Evolutionary conservation across 306 rosid genomes (phyloP).

Genomic region (Inga leiocalycina): DNA sequence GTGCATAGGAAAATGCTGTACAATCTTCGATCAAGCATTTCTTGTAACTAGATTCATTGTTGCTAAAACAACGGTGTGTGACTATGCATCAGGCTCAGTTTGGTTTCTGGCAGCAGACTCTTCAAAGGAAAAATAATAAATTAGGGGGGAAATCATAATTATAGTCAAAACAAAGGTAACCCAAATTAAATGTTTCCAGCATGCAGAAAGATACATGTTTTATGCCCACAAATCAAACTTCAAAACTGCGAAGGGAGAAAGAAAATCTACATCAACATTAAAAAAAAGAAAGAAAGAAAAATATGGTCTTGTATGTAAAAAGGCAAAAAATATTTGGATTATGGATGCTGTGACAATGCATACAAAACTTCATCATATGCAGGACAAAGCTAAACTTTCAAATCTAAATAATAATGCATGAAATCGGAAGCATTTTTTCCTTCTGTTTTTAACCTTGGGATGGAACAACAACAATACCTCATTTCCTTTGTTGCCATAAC

Average conservation of each 20-base stretch:
- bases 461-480: conserved; percentile 60
- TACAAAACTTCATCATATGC: background rate
- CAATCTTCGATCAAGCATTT: background rate
- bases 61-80: background rate
- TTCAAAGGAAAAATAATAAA: too few relatives aligned
- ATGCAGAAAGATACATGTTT: background rate
- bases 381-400: conserved; percentile 18
- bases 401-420: conserved; percentile 21
- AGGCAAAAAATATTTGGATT: background rate
- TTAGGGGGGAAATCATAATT: too few relatives aligned
- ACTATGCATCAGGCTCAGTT: too few relatives aligned
- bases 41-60: background rate
- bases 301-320: background rate
- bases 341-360: background rate
- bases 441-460: conserved; percentile 10
- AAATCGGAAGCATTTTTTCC: background rate
- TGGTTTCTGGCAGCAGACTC: too few relatives aligned
- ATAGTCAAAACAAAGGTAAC: background rate
- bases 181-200: background rate
- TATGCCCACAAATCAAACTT: background rate
- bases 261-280: too few relatives aligned
- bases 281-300: too few relatives aligned
- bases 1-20: background rate
- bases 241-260: background rate
- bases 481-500: conserved; percentile 92